These are phyloP conservation scores for Aspergillus sclerotioniger DNA, from an alignment of 495 filamentous ascomycete genomes.

Conservation along the genomic window DNA sequence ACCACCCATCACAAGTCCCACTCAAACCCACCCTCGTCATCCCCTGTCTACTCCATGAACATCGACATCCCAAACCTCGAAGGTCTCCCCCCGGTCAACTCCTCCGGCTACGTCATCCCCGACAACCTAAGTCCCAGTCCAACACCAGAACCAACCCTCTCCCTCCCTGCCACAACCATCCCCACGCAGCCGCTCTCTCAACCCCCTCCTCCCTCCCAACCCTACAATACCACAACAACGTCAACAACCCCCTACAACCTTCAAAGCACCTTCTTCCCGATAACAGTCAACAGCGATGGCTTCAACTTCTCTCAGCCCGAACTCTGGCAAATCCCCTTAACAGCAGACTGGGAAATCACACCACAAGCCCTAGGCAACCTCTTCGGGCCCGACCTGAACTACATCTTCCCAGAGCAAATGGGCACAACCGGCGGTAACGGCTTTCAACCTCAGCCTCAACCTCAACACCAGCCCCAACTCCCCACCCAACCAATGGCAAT, in stretches of 20 bases:
- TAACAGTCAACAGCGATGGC: conserved; percentile 19
- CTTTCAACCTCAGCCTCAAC: not conserved
- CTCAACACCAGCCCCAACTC: not conserved
- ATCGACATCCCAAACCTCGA: conserved; percentile 36
- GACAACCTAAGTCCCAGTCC: conserved; percentile 21
- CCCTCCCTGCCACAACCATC: conserved; percentile 5
- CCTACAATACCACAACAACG: conserved; percentile 10
- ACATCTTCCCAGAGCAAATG: not conserved
- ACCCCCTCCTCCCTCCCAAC: conserved; percentile 3
- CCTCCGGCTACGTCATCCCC: conserved; percentile 39
- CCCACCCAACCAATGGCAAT: not conserved
- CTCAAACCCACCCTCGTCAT: not conserved
- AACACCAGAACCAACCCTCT: conserved; percentile 3
- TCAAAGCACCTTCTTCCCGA: conserved; percentile 24
- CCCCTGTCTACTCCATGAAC: conserved; percentile 5
- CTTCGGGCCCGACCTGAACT: conserved; percentile 20
- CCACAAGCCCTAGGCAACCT: conserved; percentile 30
- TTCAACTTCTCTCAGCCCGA: conserved; percentile 27
- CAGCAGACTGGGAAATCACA: conserved; percentile 39
- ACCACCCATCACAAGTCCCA: not conserved
- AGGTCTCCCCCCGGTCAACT: conserved; percentile 40
- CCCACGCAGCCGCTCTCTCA: conserved; percentile 10
- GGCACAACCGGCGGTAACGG: conserved; percentile 4
- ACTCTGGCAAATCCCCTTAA: conserved; percentile 40
- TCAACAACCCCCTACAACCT: conserved; percentile 10